These are phyloP conservation scores for Jasminum sambac DNA, from an alignment of 257 asterid species.

Conservation along the genomic window DNA sequence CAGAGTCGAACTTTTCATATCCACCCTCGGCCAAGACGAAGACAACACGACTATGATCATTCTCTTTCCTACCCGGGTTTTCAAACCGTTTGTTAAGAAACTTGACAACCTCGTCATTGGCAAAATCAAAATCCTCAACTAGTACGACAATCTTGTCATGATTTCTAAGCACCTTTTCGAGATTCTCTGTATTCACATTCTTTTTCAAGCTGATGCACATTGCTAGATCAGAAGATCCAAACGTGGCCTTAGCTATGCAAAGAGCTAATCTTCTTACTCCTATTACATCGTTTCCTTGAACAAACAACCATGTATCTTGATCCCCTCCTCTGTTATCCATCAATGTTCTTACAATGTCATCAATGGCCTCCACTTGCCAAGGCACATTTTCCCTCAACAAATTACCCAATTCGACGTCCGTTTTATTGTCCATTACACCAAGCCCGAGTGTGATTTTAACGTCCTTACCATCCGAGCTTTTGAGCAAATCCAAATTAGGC, in stretches of 20 bases:
- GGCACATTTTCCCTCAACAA: conserved; percentile 59
- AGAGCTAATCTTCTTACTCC: conserved; percentile 64
- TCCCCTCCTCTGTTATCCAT: conserved; percentile 21
- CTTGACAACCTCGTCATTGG: conserved; percentile 46
- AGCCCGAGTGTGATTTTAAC: conserved; percentile 63
- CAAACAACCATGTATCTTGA: conserved; percentile 46
- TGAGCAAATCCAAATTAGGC: conserved; percentile 61
- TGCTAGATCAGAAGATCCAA: conserved; percentile 59
- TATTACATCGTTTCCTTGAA: conserved; percentile 61
- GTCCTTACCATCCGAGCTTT: conserved; percentile 57
- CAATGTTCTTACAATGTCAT: conserved; percentile 44
- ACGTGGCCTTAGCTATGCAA: conserved; percentile 47
- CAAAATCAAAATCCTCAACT: conserved; percentile 58
- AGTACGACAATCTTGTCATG: conserved; percentile 49
- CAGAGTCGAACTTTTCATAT: conserved; percentile 23
- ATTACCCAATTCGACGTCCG: conserved; percentile 12
- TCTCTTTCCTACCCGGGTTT: conserved; percentile 4
- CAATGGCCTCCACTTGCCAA: conserved; percentile 62
- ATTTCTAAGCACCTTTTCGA: conserved; percentile 47
- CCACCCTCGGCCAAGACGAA: conserved; percentile 49
- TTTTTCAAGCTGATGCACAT: conserved; percentile 46
- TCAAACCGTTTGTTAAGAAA: conserved; percentile 40
- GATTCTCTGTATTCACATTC: conserved; percentile 16
- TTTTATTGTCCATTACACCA: conserved; percentile 32
- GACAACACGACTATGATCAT: conserved; percentile 27